phyloP scores from a whole-genome alignment of 768 basidiomycete genomes.

The Tulasnella sp. region DNA sequence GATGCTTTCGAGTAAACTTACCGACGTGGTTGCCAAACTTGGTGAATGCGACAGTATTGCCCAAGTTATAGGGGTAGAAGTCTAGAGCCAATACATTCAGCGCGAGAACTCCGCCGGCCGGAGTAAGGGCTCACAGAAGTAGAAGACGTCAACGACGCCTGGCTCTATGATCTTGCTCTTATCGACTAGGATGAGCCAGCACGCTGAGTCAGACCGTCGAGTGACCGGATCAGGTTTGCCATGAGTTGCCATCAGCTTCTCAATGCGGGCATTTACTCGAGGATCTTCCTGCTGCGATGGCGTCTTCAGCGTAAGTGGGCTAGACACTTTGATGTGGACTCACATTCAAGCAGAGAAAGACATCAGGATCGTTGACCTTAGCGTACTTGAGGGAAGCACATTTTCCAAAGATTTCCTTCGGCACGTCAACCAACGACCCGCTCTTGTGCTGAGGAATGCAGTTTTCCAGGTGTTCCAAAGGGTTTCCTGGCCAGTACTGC shows the following conservation, averaged over 20 bases:
- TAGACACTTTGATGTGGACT: neutral
- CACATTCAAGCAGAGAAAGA: constrained; percentile 1
- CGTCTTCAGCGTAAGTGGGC: neutral
- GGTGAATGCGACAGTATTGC: neutral
- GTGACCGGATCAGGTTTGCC: constrained; percentile 9
- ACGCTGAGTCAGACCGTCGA: neutral
- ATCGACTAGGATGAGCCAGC: constrained; percentile 5
- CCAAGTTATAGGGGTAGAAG: constrained; percentile 14
- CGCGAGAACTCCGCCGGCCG: neutral
- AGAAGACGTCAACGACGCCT: constrained; percentile 9
- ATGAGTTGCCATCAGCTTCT: neutral
- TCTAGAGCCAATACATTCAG: neutral
- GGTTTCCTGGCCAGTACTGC: constrained; percentile 8
- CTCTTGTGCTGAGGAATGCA: neutral
- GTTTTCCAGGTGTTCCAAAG: neutral
- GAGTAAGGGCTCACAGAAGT: constrained; percentile 1
- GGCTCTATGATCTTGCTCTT: neutral
- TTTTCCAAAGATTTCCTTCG: neutral
- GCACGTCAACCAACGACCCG: neutral
- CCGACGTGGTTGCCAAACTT: constrained; percentile 11
- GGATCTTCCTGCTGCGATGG: constrained; percentile 1
- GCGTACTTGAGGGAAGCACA: neutral
- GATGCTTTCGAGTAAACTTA: neutral
- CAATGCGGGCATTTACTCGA: constrained; percentile 1
- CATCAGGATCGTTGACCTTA: neutral